Percentiles rank a stretch among this genome's conserved stretches.
Evolutionary conservation across 208 protist genomes (phyloP).

Genomic region (Trypanosomatidae sp.): DNA sequence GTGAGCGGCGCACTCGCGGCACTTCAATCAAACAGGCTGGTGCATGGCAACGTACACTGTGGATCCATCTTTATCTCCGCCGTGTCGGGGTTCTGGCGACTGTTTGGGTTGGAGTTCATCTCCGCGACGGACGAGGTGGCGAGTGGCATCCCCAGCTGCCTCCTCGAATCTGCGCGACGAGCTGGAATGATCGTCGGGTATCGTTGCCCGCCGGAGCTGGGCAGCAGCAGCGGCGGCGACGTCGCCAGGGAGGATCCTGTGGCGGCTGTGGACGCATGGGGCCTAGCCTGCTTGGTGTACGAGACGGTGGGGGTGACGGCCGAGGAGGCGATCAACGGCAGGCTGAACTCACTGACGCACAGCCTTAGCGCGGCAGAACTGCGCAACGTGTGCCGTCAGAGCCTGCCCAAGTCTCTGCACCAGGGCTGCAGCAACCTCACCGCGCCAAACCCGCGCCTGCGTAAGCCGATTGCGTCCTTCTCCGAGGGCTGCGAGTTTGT

Average conservation of each 20-base stretch:
- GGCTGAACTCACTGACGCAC: slow-evolving; percentile 12
- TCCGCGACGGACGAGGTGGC: slow-evolving; percentile 20
- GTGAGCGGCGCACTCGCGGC: slow-evolving; percentile 49
- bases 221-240: slow-evolving; percentile 1
- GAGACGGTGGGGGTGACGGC: slow-evolving; percentile 48
- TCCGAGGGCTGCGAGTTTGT: slow-evolving; percentile 63
- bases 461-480: slow-evolving; percentile 48
- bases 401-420: slow-evolving; percentile 57
- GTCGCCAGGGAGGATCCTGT: slow-evolving; percentile 10
- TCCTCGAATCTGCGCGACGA: slow-evolving; percentile 21
- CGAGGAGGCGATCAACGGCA: slow-evolving; percentile 24
- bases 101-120: slow-evolving; percentile 82
- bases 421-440: slow-evolving; percentile 50
- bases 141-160: neutral
- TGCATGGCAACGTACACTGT: slow-evolving; percentile 77
- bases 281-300: slow-evolving; percentile 74
- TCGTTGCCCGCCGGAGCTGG: slow-evolving; percentile 39
- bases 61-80: slow-evolving; percentile 69
- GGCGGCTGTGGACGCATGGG: slow-evolving; percentile 73
- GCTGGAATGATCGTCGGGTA: slow-evolving; percentile 34
- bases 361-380: slow-evolving; percentile 24
- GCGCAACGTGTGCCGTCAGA: slow-evolving; percentile 24
- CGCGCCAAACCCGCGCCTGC: slow-evolving; percentile 42
- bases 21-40: slow-evolving; percentile 73
- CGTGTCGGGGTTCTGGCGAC: slow-evolving; percentile 67